phyloP scores from a whole-genome alignment of 1,139 yeast genomes.

The Lodderomyces beijingensis region DNA sequence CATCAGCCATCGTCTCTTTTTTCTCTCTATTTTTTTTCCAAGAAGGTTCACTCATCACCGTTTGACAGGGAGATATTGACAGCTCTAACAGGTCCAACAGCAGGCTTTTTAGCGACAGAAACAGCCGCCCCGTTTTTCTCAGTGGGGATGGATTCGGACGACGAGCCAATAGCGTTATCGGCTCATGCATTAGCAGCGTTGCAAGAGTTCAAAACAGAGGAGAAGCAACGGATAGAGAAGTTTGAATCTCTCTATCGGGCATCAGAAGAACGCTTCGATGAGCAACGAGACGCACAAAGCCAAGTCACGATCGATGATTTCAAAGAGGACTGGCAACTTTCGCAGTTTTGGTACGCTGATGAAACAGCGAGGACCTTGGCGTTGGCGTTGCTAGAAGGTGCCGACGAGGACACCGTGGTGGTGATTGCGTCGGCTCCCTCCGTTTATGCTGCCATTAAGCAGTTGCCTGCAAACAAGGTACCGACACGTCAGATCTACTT shows the following conservation, averaged over 20 bases:
- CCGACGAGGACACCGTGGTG: slow-evolving; percentile 63
- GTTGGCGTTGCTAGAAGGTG: slow-evolving; percentile 69
- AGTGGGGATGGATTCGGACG: slow-evolving; percentile 39
- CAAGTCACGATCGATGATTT: slow-evolving; percentile 54
- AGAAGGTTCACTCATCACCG: no score
- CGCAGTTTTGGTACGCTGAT: slow-evolving; percentile 87
- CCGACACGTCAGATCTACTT: slow-evolving; percentile 70
- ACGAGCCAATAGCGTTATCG: slow-evolving; percentile 50
- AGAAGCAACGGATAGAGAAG: slow-evolving; percentile 51
- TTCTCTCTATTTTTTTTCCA: slow-evolving; percentile 1
- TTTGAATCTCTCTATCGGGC: slow-evolving; percentile 54
- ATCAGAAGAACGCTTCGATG: slow-evolving; percentile 54
- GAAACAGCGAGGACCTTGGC: slow-evolving; percentile 66
- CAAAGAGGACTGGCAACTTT: slow-evolving; percentile 89
- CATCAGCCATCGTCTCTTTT: neutral
- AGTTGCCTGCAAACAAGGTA: slow-evolving; percentile 44
- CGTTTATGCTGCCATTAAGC: slow-evolving; percentile 77
- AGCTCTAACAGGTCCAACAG: no score
- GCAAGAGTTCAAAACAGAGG: slow-evolving; percentile 66
- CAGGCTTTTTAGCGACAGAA: no score
- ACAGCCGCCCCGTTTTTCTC: no score
- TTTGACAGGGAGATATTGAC: no score
- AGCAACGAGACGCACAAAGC: slow-evolving; percentile 12
- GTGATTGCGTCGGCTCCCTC: slow-evolving; percentile 88
- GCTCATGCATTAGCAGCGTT: slow-evolving; percentile 75